Base-by-base conservation (phyloP, 495 filamentous ascomycete species). In the Penicillium mononematosum region DNA sequence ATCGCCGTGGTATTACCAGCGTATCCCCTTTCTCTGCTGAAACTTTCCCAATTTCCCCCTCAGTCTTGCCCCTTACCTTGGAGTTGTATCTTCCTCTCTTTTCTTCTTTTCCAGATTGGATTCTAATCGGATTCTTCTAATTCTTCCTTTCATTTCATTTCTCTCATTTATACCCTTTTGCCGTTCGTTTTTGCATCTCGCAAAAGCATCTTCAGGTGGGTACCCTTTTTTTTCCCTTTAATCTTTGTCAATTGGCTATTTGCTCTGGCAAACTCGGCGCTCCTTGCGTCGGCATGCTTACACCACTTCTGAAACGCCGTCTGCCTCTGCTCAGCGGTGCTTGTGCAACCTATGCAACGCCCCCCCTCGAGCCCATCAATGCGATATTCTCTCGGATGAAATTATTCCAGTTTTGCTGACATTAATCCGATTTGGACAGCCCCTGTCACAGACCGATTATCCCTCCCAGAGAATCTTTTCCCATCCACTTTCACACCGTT, bases 1-100 rank as follows among this genome's bases (percentile, higher is more conserved):
- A 12, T 27, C 20, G 34, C 31, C 10, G 25, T n/a, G 34, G 57
- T 63, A 60, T 50, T 58, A 36, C 50, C 11, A 1, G 36, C 22
- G 56, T 67, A 66, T 67, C 64, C 51, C 58, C 58, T 63, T 63
- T 68, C 62, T 55, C 57, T 58, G 60, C 60, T 67, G 64, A 69
- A 69, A 67, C 58, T 70, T 71, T 63, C 54, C 61, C 54, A 63
- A 65, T 66, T 61, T 55, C 63, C 64, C 60, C 49, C 50, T 43
- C 49, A 51, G 49, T 58, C 47, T 55, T 48, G 55, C 62, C 63
- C 62, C 59, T 65, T 65, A 62, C 68, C 58, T 68, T 24, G 19
- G 49, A 42, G 10, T 51, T 41, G 49, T 42, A 39, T 38, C 29
- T 51, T 61, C 64, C 50, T 60, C 52, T 62, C 43, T 66, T 61